Base-by-base conservation (phyloP, 106 monocot genomes). In the Triglochin maritima region DNA sequence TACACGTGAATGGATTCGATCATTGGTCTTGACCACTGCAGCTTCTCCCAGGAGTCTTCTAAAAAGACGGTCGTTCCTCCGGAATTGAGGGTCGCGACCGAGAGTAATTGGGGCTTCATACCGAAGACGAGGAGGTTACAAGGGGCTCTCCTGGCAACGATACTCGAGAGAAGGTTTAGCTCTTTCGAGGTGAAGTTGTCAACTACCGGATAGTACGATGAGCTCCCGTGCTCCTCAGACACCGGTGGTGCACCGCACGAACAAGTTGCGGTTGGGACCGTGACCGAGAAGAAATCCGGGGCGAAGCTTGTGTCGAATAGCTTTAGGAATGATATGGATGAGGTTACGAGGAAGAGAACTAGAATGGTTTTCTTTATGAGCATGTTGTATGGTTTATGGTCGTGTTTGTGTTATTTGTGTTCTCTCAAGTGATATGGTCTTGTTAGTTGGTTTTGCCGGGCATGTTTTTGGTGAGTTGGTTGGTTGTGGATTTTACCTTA, bases 81-180 rank as follows among this genome's bases (percentile, higher is more conserved):
- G 2, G 9, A 12, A 45, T 72, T 71, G 13, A 66, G 60, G 13
- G 17, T 46, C 3, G 80, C 64, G 7, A 81, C 71, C 50, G 46
- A 42, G 12, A 81, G 75, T 43, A 72, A 47, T 66, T 81, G 81
- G 2, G 74, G 57, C 7, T 60, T 57, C 56, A 75, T 60, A 14
- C 85, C 81, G 17, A 85, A 85, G 65, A 85, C 61, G 56, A 79
- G 78, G 76, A 85, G 69, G 69, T 82, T 85, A 56, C 85, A 70
- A 45, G 74, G 76, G 15, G 81, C 59, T 56, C 60, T 79, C 2
- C 11, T 55, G 63, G 81, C 60, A 14, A 76, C 66, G 52, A 85
- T 46, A 15, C 51, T 63, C 15, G 59, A 56, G 53, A 81, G 67
- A 17, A 80, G 75, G 6, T 12, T 53, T 57, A 60, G 45, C 65